Percentiles rank a stretch among this genome's conserved stretches.
phyloP scores from a whole-genome alignment of 140 eudicot species.

The Erigeron philadelphicus region DNA sequence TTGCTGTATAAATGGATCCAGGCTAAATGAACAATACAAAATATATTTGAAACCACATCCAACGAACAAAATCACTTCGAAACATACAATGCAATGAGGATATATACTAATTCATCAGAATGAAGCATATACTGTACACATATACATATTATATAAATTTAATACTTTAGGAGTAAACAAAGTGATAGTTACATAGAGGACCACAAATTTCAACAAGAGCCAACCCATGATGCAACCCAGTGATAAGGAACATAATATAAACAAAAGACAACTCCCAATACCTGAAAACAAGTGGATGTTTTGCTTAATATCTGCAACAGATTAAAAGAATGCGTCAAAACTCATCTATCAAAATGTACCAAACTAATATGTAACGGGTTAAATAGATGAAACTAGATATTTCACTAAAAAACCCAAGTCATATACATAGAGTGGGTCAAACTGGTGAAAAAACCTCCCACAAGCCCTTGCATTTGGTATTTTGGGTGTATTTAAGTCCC shows the following conservation, averaged over 20 bases:
- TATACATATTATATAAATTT: slow-evolving; percentile 16
- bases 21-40: no score
- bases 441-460: no score
- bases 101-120: no score
- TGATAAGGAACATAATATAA: slow-evolving; percentile 14
- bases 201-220: slow-evolving; percentile 18
- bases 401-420: not conserved
- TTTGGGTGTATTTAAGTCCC: no score
- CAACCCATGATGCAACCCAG: slow-evolving; percentile 25
- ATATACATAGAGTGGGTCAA: not conserved
- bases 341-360: slow-evolving; percentile 19
- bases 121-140: not conserved
- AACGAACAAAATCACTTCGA: no score
- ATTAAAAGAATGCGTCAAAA: not conserved
- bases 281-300: slow-evolving; percentile 6
- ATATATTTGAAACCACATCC: no score
- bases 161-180: slow-evolving; percentile 12
- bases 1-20: no score
- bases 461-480: no score
- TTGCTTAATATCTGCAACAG: slow-evolving; percentile 14
- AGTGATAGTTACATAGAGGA: slow-evolving; percentile 12
- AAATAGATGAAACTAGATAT: not conserved
- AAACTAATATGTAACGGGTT: not conserved
- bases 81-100: no score
- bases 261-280: slow-evolving; percentile 19